Percentiles rank a stretch among this genome's conserved stretches.
Evolutionary conservation across 768 basidiomycete species (phyloP).

Genomic region (Trametes punicea): DNA sequence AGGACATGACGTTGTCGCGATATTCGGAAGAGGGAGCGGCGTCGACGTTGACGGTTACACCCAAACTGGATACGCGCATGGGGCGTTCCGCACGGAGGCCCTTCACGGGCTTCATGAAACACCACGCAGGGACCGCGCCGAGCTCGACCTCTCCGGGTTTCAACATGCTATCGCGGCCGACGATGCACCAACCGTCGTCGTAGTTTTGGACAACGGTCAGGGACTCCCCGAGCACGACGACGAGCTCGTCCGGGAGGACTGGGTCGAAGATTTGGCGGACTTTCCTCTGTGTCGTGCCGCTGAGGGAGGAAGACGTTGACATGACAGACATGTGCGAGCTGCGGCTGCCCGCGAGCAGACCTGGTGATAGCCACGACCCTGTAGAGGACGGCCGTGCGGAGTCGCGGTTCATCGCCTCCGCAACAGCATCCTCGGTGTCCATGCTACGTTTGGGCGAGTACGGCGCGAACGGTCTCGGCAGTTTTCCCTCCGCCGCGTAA

Average conservation of each 20-base stretch:
- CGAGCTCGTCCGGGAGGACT: constrained; percentile 71
- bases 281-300: constrained; percentile 32
- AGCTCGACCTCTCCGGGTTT: constrained; percentile 50
- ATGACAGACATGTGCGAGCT: constrained; percentile 21
- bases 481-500: constrained; percentile 40
- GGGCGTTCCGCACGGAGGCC: constrained; percentile 62
- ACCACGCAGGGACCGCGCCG: constrained; percentile 76
- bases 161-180: constrained; percentile 48
- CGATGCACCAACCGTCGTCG: constrained; percentile 81
- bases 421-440: neutral
- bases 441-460: constrained; percentile 30
- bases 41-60: constrained; percentile 56
- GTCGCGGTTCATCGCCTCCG: neutral
- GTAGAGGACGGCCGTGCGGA: constrained; percentile 21
- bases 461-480: constrained; percentile 42
- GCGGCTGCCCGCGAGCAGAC: constrained; percentile 6
- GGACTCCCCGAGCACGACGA: constrained; percentile 54
- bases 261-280: constrained; percentile 66
- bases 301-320: constrained; percentile 20
- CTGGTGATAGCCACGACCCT: constrained; percentile 21
- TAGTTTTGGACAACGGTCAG: constrained; percentile 63
- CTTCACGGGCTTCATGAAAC: constrained; percentile 61
- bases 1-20: constrained; percentile 57
- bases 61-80: constrained; percentile 50
- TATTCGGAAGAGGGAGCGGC: constrained; percentile 31